These are phyloP conservation scores for Suaeda aralocaspica DNA, from an alignment of 148 eudicot genomes.

Conservation along the genomic window DNA sequence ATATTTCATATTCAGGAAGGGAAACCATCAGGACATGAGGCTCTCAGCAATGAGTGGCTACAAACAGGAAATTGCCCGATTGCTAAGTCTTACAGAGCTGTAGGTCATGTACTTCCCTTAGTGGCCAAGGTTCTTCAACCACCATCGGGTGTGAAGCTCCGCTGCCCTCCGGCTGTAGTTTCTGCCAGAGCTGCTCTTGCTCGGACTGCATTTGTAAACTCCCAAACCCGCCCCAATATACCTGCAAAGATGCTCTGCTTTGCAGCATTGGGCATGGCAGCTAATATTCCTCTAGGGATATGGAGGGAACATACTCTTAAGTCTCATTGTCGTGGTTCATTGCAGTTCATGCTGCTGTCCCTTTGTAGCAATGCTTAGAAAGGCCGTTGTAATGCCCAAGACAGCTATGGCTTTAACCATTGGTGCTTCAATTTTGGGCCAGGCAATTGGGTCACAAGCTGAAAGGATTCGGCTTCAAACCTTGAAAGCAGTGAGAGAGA, in stretches of 20 bases:
- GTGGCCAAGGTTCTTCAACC: slow-evolving; percentile 63
- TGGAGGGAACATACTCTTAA: slow-evolving; percentile 79
- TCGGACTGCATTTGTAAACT: slow-evolving; percentile 60
- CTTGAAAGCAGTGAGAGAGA: slow-evolving; percentile 39
- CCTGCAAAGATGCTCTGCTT: slow-evolving; percentile 58
- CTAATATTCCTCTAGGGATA: slow-evolving; percentile 67
- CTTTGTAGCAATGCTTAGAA: slow-evolving; percentile 89
- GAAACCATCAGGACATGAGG: slow-evolving; percentile 51
- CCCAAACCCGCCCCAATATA: slow-evolving; percentile 65
- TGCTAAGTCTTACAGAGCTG: slow-evolving; percentile 76
- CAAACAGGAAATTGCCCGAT: slow-evolving; percentile 69
- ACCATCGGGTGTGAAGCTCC: slow-evolving; percentile 60
- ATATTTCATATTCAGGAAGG: slow-evolving; percentile 59
- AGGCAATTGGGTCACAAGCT: slow-evolving; percentile 74
- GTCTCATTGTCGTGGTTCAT: slow-evolving; percentile 67
- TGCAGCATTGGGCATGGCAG: slow-evolving; percentile 62
- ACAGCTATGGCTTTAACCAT: slow-evolving; percentile 77
- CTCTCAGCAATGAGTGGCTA: slow-evolving; percentile 64
- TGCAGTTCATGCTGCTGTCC: slow-evolving; percentile 85
- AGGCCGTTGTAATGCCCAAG: slow-evolving; percentile 75
- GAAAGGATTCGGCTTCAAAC: slow-evolving; percentile 42
- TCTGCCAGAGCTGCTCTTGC: slow-evolving; percentile 86
- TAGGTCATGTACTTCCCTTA: slow-evolving; percentile 58
- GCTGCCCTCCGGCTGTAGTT: slow-evolving; percentile 66
- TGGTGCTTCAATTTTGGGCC: slow-evolving; percentile 73